These are phyloP conservation scores for Penicillium parvum DNA, from an alignment of 495 filamentous ascomycete species.

Conservation along the genomic window DNA sequence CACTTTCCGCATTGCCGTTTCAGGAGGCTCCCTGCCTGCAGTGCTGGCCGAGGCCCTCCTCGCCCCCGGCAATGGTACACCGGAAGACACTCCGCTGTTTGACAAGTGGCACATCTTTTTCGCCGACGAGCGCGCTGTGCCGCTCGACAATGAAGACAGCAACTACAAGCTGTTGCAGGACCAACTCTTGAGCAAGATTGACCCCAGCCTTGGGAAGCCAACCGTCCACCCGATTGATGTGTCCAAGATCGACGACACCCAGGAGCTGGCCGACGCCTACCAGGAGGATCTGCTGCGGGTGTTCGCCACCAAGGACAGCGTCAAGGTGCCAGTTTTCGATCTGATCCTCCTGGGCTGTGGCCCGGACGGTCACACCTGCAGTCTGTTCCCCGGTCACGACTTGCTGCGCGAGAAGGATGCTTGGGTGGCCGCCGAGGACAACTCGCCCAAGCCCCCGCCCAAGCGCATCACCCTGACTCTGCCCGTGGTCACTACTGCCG, in stretches of 20 bases:
- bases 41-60: slow-evolving; percentile 81
- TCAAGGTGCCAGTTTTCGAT: slow-evolving; percentile 92
- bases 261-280: slow-evolving; percentile 91
- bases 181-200: slow-evolving; percentile 84
- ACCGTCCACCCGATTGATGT: slow-evolving; percentile 73
- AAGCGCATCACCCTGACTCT: slow-evolving; percentile 87
- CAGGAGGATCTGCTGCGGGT: slow-evolving; percentile 79
- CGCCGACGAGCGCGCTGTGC: slow-evolving; percentile 92
- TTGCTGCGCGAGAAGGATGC: slow-evolving; percentile 83
- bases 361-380: slow-evolving; percentile 96
- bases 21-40: slow-evolving; percentile 87
- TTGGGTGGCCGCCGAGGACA: slow-evolving; percentile 86
- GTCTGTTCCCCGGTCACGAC: slow-evolving; percentile 84
- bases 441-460: slow-evolving; percentile 91
- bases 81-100: slow-evolving; percentile 66
- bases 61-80: slow-evolving; percentile 47
- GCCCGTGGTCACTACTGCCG: slow-evolving; percentile 78
- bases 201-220: slow-evolving; percentile 57
- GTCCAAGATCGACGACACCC: slow-evolving; percentile 77
- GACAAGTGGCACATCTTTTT: slow-evolving; percentile 97
- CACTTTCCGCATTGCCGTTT: slow-evolving; percentile 86
- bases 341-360: slow-evolving; percentile 88
- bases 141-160: slow-evolving; percentile 86
- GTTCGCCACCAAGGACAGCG: slow-evolving; percentile 80
- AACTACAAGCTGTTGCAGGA: slow-evolving; percentile 87